These are phyloP conservation scores for Solanum clarkiae DNA, from an alignment of 257 asterid species.

Conservation along the genomic window DNA sequence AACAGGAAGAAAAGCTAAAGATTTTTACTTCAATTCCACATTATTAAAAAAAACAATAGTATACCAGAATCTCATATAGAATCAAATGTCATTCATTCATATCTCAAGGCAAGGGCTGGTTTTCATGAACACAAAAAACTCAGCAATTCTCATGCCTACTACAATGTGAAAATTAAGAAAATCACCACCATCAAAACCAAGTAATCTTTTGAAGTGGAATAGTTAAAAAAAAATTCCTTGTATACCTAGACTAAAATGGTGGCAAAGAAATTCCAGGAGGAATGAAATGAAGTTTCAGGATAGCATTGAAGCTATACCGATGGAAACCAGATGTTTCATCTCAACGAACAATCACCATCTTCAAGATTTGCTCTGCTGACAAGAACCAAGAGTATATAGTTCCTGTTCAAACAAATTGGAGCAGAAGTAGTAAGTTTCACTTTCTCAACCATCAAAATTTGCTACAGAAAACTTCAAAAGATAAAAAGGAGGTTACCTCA, in stretches of 20 bases:
- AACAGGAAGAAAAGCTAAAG: neutral
- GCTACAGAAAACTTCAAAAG: neutral
- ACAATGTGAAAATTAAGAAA: neutral
- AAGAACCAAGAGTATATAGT: neutral
- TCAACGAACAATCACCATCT: neutral
- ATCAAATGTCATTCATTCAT: neutral
- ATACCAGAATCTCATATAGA: neutral
- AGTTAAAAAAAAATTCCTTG: neutral
- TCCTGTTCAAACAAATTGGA: neutral
- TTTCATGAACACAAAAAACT: neutral
- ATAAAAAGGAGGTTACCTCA: conserved; percentile 30
- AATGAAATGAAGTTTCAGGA: neutral
- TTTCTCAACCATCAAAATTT: neutral
- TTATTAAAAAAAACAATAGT: neutral
- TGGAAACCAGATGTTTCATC: neutral
- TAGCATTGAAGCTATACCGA: neutral
- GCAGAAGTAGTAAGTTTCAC: neutral
- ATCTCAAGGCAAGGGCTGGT: conserved; percentile 3
- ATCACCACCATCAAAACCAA: neutral
- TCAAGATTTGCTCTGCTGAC: neutral
- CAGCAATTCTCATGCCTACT: neutral
- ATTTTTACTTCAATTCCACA: neutral
- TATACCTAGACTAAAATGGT: neutral
- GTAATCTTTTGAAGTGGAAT: neutral
- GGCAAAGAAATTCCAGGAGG: neutral